Percentiles rank a stretch among this genome's conserved stretches.
Evolutionary conservation across 1,284 basidiomycete species (phyloP).

Genomic region (Leccinum angustisporum): DNA sequence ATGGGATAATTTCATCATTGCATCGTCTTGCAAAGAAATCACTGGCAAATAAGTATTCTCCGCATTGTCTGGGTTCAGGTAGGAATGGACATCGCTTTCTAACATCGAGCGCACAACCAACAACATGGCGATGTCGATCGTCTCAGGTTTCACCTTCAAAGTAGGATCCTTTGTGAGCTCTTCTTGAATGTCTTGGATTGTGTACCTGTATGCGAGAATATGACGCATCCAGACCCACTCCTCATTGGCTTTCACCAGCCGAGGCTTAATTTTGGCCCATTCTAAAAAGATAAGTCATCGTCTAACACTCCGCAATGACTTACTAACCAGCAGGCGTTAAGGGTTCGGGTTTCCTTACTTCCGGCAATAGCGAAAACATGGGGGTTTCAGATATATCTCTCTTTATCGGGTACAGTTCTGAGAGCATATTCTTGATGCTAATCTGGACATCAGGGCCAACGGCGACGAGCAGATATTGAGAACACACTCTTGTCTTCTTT

Average conservation of each 20-base stretch:
- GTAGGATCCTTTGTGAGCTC: background rate
- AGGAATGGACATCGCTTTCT: background rate
- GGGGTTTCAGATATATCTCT: too few relatives aligned
- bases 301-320: too few relatives aligned
- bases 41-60: too few relatives aligned
- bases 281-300: too few relatives aligned
- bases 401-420: background rate
- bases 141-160: conserved; percentile 3
- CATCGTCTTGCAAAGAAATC: too few relatives aligned
- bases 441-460: background rate
- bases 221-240: background rate
- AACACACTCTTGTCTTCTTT: conserved; percentile 13
- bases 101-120: conserved; percentile 3
- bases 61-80: background rate
- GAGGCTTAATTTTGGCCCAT: too few relatives aligned
- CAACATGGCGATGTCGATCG: conserved; percentile 12
- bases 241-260: background rate
- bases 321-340: too few relatives aligned
- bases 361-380: conserved; percentile 4
- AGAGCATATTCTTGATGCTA: conserved; percentile 11
- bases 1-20: background rate
- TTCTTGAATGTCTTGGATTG: background rate
- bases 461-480: background rate
- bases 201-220: background rate
- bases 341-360: conserved; percentile 6